These are phyloP conservation scores for Heracleum sosnowskyi DNA, from an alignment of 129 eudicot species.

Conservation along the genomic window DNA sequence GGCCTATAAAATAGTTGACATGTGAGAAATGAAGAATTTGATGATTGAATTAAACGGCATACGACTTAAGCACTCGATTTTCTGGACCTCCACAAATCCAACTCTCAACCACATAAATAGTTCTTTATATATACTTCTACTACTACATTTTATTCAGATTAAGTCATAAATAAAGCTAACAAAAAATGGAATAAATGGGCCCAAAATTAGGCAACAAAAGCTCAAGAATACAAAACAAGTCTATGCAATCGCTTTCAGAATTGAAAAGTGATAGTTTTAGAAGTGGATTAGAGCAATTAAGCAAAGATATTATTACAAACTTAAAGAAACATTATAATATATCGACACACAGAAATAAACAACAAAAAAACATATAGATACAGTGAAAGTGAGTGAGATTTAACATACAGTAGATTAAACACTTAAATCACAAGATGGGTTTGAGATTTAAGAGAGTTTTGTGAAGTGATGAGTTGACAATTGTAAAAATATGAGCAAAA, in stretches of 20 bases:
- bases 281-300: conserved; percentile 20
- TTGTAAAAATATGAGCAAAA: background rate
- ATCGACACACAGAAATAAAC: background rate
- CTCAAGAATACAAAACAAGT: conserved; percentile 20
- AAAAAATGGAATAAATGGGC: conserved; percentile 34
- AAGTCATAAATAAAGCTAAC: conserved; percentile 6
- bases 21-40: conserved; percentile 24
- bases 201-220: conserved; percentile 39
- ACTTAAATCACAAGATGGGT: background rate
- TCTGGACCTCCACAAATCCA: conserved; percentile 34
- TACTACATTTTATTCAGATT: background rate
- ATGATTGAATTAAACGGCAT: conserved; percentile 15
- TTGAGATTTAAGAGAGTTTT: background rate
- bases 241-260: conserved; percentile 22
- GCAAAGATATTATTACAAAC: background rate
- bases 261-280: conserved; percentile 20
- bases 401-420: background rate
- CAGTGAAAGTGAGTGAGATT: background rate
- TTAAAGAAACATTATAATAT: background rate
- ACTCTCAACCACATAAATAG: background rate
- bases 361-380: background rate
- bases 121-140: background rate
- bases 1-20: conserved; percentile 25
- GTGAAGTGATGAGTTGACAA: background rate
- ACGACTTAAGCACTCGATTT: conserved; percentile 22